These are phyloP conservation scores for Daedalea quercina DNA, from an alignment of 768 basidiomycete genomes.

Conservation along the genomic window DNA sequence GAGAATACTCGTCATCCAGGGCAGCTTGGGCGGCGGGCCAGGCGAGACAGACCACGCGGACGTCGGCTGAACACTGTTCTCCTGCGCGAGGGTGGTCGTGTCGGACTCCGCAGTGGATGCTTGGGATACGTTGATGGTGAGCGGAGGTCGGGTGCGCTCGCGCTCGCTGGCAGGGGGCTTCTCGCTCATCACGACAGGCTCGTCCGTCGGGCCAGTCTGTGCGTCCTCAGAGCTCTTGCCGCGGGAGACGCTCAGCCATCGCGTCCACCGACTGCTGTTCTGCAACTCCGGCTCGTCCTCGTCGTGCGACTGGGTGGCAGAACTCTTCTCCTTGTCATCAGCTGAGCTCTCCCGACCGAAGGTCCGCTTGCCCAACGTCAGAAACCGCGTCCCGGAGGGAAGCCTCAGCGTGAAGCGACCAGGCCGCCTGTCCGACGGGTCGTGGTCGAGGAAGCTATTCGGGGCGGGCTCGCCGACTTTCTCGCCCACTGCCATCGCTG, in stretches of 20 bases:
- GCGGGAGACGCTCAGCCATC: background rate
- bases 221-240: background rate
- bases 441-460: constrained; percentile 37
- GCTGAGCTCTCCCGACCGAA: constrained; percentile 12
- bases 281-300: constrained; percentile 9
- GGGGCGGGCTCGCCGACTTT: background rate
- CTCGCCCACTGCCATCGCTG: background rate
- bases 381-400: constrained; percentile 32
- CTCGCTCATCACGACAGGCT: background rate
- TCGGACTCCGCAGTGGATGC: constrained; percentile 24
- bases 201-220: background rate
- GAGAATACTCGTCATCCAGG: constrained; percentile 12
- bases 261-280: background rate
- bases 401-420: constrained; percentile 15
- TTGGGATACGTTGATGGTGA: constrained; percentile 39
- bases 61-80: constrained; percentile 11
- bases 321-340: constrained; percentile 19
- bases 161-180: constrained; percentile 15
- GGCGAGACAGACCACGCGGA: constrained; percentile 28
- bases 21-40: constrained; percentile 22
- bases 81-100: constrained; percentile 23
- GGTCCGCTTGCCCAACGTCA: constrained; percentile 39
- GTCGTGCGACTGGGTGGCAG: constrained; percentile 1
- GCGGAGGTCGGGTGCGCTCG: constrained; percentile 21
- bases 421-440: constrained; percentile 1